Conservation (phyloP, 2,329 filamentous ascomycete genomes). For the Botryotinia narcissicola region DNA sequence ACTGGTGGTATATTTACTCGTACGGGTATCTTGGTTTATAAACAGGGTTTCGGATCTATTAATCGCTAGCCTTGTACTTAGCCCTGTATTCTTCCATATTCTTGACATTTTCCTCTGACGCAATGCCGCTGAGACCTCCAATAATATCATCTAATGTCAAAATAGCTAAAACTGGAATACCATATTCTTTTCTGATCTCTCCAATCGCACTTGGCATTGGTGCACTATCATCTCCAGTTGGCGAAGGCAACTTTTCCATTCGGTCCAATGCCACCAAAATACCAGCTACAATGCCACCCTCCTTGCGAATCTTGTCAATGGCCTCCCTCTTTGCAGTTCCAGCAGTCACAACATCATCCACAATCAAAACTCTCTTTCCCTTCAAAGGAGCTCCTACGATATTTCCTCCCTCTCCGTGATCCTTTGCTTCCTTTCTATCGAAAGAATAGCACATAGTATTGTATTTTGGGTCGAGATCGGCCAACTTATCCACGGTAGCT, state of each 20-base stretch:
- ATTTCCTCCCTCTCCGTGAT: conserved; percentile 89
- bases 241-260: conserved; percentile 72
- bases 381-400: conserved; percentile 86
- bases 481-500: conserved; percentile 72
- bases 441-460: conserved; percentile 77
- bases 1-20: neutral
- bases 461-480: conserved; percentile 66
- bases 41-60: conserved; percentile 26
- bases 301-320: conserved; percentile 80
- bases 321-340: conserved; percentile 93
- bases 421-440: conserved; percentile 95
- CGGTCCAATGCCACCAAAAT: conserved; percentile 88
- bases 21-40: neutral
- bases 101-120: conserved; percentile 60
- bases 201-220: conserved; percentile 78
- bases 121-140: conserved; percentile 60
- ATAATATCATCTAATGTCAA: conserved; percentile 83
- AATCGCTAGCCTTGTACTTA: conserved; percentile 60
- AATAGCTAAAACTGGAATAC: conserved; percentile 80
- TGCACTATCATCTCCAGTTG: conserved; percentile 52
- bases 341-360: conserved; percentile 96
- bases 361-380: conserved; percentile 82
- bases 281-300: conserved; percentile 81
- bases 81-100: conserved; percentile 71
- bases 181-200: conserved; percentile 77